Conservation (phyloP, 1,139 yeast genomes). For the Candida pseudoviswanathii region DNA sequence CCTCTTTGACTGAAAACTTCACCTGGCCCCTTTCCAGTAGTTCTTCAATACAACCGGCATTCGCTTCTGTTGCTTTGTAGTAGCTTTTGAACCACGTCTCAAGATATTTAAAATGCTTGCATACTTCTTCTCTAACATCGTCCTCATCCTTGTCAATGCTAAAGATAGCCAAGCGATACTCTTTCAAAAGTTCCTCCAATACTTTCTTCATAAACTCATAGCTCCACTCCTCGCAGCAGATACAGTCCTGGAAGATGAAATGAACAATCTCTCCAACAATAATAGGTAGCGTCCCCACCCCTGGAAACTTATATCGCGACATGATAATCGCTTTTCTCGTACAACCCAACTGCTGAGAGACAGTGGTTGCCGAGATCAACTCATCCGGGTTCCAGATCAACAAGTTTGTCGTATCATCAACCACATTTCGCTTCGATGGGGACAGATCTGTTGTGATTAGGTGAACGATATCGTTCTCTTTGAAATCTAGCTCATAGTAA, state of each 20-base stretch:
- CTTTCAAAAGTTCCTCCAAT: constrained; percentile 47
- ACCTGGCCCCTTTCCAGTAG: constrained; percentile 35
- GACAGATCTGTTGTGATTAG: constrained; percentile 50
- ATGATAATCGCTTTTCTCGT: constrained; percentile 68
- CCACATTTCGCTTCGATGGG: constrained; percentile 27
- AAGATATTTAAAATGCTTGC: constrained; percentile 56
- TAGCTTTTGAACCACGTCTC: constrained; percentile 63
- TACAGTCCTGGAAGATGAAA: constrained; percentile 70
- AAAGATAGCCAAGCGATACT: constrained; percentile 52
- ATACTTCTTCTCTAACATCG: constrained; percentile 43
- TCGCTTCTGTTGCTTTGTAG: constrained; percentile 28
- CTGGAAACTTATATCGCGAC: constrained; percentile 56
- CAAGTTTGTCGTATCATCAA: constrained; percentile 63
- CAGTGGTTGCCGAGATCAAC: constrained; percentile 76
- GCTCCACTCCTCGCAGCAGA: constrained; percentile 46
- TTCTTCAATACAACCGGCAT: constrained; percentile 36
- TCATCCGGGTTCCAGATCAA: constrained; percentile 84
- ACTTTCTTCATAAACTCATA: constrained; percentile 45
- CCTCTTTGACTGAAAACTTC: constrained; percentile 57
- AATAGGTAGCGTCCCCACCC: constrained; percentile 58
- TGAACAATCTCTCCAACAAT: constrained; percentile 82
- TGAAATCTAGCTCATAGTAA: constrained; percentile 46
- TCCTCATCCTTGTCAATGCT: constrained; percentile 56
- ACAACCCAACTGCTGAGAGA: constrained; percentile 77
- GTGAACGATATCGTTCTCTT: constrained; percentile 59